Conservation (phyloP, 805 yeast species). For the Pichia exigua region DNA sequence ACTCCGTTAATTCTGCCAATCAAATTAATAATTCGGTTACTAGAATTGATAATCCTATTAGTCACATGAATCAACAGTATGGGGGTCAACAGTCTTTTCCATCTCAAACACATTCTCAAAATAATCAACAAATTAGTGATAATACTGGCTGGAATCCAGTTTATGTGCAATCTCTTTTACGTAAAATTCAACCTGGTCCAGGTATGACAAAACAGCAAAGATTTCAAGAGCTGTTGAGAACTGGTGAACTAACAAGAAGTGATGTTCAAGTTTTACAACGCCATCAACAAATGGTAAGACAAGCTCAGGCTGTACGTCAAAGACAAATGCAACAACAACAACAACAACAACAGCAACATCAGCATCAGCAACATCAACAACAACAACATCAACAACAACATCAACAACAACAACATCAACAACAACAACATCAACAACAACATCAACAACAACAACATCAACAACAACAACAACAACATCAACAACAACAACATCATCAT, state of each 20-base stretch:
- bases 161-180: constrained; percentile 24
- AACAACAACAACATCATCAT: neutral
- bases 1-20: neutral
- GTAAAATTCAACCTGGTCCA: constrained; percentile 27
- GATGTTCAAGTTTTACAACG: constrained; percentile 26
- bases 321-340: constrained; percentile 11
- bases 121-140: neutral
- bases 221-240: constrained; percentile 25
- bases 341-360: constrained; percentile 4
- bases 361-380: constrained; percentile 5
- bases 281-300: constrained; percentile 27
- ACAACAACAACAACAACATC: constrained; percentile 5
- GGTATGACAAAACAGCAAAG: constrained; percentile 29
- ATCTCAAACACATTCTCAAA: constrained; percentile 5
- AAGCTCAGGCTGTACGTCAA: constrained; percentile 22
- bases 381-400: neutral
- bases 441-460: constrained; percentile 7
- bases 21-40: neutral
- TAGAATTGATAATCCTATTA: neutral
- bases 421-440: constrained; percentile 8
- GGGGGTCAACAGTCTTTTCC: constrained; percentile 10
- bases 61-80: neutral
- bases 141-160: constrained; percentile 10
- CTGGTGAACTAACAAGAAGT: constrained; percentile 26
- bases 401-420: constrained; percentile 4